Evolutionary conservation across 2,329 filamentous ascomycete genomes (phyloP), one percentile per base, ranked within the genome.

Genomic region (Diaporthe sp.): DNA sequence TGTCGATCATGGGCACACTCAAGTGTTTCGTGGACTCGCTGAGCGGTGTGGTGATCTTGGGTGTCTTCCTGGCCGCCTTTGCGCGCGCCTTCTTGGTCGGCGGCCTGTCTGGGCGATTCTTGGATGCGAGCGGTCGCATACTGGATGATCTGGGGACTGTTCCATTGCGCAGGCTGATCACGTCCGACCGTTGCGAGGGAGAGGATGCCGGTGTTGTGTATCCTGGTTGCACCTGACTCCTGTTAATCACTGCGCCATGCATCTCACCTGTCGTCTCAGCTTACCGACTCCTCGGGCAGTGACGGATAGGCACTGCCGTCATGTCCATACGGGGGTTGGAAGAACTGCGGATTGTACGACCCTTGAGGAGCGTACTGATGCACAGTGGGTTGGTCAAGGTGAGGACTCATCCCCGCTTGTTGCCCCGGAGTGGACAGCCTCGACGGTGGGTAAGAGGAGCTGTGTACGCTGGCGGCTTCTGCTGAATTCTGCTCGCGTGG

Each of bases 21-120:
- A 75, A 87, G 77, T 90, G 88, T 72, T 93, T 90, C 7, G 94
- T 94, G 78, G 96, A 83, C 77, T 92, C 88, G 80, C 94, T 96
- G 74, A 97, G 86, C 0, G 95, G 93, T 72, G 89, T 89, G 4
- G 89, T 89, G 49, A 96, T 85, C 77, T 88, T 89, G 2, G 90
- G 89, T 28, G 87, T 76, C 75, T 34, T 80, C 74, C 34, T 85
- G 81, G 84, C 84, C 73, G 84, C 82, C 81, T 85, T 88, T 77
- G 82, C 65, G 80, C 55, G 85, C 87, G 73, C 85, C 80, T 79
- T 86, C 74, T 77, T 87, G 81, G 85, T 86, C 75, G 83, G 77
- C 76, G 84, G 80, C 73, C 86, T 85, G 67, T 74, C 75, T 17
- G 73, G 31, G 25, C 72, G 75, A 67, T 81, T 77, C 31, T 80